A percentile compares a stretch with the other conserved stretches of the same genome.
Conservation (phyloP, 805 yeast genomes). For the Kluyveromyces nonfermentans region DNA sequence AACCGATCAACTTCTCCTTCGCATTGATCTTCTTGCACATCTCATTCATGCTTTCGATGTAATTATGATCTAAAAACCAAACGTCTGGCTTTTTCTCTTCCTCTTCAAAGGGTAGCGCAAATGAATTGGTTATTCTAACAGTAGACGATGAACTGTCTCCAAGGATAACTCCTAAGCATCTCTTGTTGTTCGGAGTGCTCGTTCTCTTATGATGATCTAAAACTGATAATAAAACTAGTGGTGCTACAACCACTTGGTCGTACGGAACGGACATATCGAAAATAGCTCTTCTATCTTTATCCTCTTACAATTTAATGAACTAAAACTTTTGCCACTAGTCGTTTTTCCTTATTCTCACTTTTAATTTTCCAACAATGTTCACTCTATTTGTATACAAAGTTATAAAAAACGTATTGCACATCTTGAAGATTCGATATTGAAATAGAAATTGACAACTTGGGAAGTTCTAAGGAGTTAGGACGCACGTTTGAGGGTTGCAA, state of each 20-base stretch:
- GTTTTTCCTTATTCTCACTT: too few species aligned
- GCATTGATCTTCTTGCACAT: conserved; percentile 98
- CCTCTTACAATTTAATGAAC: neutral
- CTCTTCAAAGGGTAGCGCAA: conserved; percentile 97
- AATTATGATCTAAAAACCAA: conserved; percentile 96
- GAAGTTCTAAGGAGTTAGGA: neutral
- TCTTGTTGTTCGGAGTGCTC: conserved; percentile 59
- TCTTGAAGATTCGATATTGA: too few species aligned
- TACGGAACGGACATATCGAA: conserved; percentile 12
- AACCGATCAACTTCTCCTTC: conserved; percentile 91
- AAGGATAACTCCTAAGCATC: conserved; percentile 89
- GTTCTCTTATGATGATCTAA: conserved; percentile 93
- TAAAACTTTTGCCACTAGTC: neutral
- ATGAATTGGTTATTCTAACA: conserved; percentile 79
- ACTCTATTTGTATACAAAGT: too few species aligned
- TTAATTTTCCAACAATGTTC: neutral
- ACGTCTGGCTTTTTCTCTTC: conserved; percentile 85
- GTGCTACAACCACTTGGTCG: conserved; percentile 83
- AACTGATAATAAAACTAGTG: conserved; percentile 84
- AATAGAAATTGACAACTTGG: too few species aligned
- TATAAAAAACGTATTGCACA: too few species aligned
- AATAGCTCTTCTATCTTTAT: neutral
- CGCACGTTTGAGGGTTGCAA: neutral
- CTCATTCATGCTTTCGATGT: conserved; percentile 90
- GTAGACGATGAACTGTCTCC: conserved; percentile 57